phyloP scores from a whole-genome alignment of 257 asterid species.

The Ballota nigra region DNA sequence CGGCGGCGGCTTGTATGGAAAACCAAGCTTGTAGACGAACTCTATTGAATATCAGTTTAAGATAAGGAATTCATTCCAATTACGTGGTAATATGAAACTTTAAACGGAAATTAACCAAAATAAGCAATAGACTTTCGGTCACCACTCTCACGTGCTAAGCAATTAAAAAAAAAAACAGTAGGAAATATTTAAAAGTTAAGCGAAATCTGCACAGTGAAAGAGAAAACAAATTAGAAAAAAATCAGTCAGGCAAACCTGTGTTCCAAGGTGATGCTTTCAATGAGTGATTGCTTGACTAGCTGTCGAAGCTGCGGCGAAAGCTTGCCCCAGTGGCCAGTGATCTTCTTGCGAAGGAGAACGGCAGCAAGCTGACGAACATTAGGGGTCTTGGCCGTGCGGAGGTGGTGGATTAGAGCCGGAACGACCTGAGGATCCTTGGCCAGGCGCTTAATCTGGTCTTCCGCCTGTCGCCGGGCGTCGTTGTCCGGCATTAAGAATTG shows the following conservation, averaged over 20 bases:
- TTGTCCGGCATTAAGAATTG: slow-evolving; percentile 98
- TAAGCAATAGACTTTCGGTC: background rate
- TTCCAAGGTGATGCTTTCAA: slow-evolving; percentile 91
- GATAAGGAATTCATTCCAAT: background rate
- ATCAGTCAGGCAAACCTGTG: slow-evolving; percentile 55
- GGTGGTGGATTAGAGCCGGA: slow-evolving; percentile 86
- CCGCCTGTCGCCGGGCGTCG: slow-evolving; percentile 98
- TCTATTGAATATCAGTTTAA: background rate
- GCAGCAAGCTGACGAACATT: slow-evolving; percentile 97
- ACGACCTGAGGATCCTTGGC: slow-evolving; percentile 98
- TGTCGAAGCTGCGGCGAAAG: slow-evolving; percentile 69
- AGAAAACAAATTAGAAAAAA: background rate
- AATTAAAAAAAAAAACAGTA: background rate
- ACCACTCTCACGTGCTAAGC: background rate
- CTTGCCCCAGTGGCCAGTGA: slow-evolving; percentile 97
- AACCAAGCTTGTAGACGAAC: background rate
- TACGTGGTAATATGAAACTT: background rate
- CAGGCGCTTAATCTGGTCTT: slow-evolving; percentile 92
- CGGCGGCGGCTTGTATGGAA: background rate
- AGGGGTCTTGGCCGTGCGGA: slow-evolving; percentile 98
- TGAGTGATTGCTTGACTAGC: slow-evolving; percentile 84
- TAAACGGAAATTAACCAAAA: background rate
- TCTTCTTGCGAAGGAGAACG: slow-evolving; percentile 96
- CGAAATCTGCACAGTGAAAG: background rate
- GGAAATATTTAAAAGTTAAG: background rate